Conservation (phyloP, 176 grass and related monocot species). For the Aechmea fasciata region DNA sequence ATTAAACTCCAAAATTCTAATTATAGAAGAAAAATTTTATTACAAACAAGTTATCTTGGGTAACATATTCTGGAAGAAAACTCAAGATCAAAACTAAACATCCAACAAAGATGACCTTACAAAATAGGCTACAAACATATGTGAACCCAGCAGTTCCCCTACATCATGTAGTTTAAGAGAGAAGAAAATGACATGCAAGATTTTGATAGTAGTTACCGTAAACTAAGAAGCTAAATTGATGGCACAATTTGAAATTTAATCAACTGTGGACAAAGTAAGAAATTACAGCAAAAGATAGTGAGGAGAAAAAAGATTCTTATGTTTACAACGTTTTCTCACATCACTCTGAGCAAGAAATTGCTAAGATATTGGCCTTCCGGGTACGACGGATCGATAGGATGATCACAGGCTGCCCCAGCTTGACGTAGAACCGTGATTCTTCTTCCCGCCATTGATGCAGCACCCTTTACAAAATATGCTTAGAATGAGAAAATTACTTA, state of each 20-base stretch:
- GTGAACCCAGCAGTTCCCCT: too few species aligned
- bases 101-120: too few species aligned
- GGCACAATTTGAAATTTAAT: background rate
- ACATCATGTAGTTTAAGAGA: too few species aligned
- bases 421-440: conserved; percentile 84
- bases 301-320: background rate
- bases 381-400: conserved; percentile 72
- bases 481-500: conserved; percentile 17
- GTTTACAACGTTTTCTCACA: conserved; percentile 21
- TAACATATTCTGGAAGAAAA: too few species aligned
- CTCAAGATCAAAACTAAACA: too few species aligned
- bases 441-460: conserved; percentile 56
- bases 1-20: too few species aligned
- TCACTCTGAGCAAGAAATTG: conserved; percentile 74
- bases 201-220: too few species aligned
- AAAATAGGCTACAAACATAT: too few species aligned
- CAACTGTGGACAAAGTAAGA: background rate
- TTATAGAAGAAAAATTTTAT: too few species aligned
- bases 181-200: too few species aligned
- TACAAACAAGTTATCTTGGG: too few species aligned
- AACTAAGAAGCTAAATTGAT: background rate
- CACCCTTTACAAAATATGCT: conserved; percentile 33
- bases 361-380: conserved; percentile 79
- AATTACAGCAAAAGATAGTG: background rate
- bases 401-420: conserved; percentile 74